These are phyloP conservation scores for Aspergillus sp. DNA, from an alignment of 2,329 filamentous ascomycete species.

Conservation along the genomic window DNA sequence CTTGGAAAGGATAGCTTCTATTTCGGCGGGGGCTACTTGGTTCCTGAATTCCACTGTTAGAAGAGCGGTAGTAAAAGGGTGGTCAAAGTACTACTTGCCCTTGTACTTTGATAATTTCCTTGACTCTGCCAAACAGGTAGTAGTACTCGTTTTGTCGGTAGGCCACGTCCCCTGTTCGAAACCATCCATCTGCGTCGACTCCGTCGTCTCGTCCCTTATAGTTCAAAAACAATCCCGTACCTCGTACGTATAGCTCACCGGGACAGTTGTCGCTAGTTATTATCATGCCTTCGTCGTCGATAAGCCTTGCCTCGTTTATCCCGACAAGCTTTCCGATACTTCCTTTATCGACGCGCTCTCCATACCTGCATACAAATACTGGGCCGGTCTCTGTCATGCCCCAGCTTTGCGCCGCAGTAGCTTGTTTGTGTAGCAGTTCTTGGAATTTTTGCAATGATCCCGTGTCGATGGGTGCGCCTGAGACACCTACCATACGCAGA, in stretches of 20 bases:
- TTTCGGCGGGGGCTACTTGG: conserved; percentile 46
- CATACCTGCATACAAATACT: conserved; percentile 34
- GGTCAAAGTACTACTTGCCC: conserved; percentile 20
- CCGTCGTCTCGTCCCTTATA: conserved; percentile 30
- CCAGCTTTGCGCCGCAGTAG: conserved; percentile 47
- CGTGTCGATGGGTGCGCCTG: conserved; percentile 47
- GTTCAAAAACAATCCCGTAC: conserved; percentile 15
- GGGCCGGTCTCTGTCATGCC: conserved; percentile 54
- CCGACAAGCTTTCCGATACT: conserved; percentile 42
- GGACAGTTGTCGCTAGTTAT: not conserved
- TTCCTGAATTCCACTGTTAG: conserved; percentile 25
- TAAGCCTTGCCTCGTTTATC: conserved; percentile 26
- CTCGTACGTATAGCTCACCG: conserved; percentile 3
- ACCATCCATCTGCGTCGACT: conserved; percentile 33
- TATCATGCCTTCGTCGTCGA: conserved; percentile 19
- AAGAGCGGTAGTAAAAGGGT: not conserved
- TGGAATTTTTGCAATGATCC: conserved; percentile 37
- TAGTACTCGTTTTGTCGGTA: conserved; percentile 26
- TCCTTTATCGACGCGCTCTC: conserved; percentile 44
- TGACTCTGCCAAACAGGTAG: conserved; percentile 34
- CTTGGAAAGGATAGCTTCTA: conserved; percentile 43
- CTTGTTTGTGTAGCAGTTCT: conserved; percentile 36
- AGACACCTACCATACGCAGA: conserved; percentile 43
- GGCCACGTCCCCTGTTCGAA: conserved; percentile 36
- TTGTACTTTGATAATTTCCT: conserved; percentile 43